These are phyloP conservation scores for Neurospora sp. DNA, from an alignment of 495 filamentous ascomycete genomes.

Conservation along the genomic window DNA sequence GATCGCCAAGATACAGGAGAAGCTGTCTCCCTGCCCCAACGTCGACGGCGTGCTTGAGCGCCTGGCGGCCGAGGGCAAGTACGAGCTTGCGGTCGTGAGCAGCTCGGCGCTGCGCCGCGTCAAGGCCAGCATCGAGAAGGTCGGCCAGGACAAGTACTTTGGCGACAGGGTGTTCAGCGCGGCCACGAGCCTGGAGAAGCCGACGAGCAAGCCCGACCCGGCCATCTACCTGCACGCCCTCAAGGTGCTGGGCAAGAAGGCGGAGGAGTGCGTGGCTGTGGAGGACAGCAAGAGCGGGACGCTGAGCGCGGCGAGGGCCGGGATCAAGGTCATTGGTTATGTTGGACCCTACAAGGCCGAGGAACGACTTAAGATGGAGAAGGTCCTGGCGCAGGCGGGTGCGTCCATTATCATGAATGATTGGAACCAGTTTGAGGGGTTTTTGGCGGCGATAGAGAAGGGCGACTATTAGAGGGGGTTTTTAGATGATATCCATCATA, in stretches of 20 bases:
- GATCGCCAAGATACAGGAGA: slow-evolving; percentile 70
- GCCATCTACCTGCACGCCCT: slow-evolving; percentile 83
- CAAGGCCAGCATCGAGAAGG: slow-evolving; percentile 69
- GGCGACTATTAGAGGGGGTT: slow-evolving; percentile 11
- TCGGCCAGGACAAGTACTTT: slow-evolving; percentile 73
- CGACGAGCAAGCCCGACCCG: slow-evolving; percentile 86
- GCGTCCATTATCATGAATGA: slow-evolving; percentile 71
- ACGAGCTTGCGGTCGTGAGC: slow-evolving; percentile 74
- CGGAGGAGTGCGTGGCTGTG: slow-evolving; percentile 69
- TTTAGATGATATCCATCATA: slow-evolving; percentile 3
- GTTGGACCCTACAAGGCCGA: slow-evolving; percentile 70
- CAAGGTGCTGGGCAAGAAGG: slow-evolving; percentile 60
- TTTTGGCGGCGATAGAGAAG: slow-evolving; percentile 56
- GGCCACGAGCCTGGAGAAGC: slow-evolving; percentile 64
- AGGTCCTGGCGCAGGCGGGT: slow-evolving; percentile 57
- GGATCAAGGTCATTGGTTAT: slow-evolving; percentile 76
- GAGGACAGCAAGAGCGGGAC: slow-evolving; percentile 89
- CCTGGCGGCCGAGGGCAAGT: slow-evolving; percentile 51
- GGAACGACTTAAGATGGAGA: slow-evolving; percentile 63
- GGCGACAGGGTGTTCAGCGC: slow-evolving; percentile 71
- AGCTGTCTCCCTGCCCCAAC: slow-evolving; percentile 58
- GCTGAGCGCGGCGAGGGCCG: slow-evolving; percentile 68
- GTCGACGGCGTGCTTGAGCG: slow-evolving; percentile 58
- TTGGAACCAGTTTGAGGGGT: slow-evolving; percentile 71
- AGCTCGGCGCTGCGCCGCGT: slow-evolving; percentile 72